These are phyloP conservation scores for Acer yangbiense DNA, from an alignment of 345 rosid genomes.

Conservation along the genomic window DNA sequence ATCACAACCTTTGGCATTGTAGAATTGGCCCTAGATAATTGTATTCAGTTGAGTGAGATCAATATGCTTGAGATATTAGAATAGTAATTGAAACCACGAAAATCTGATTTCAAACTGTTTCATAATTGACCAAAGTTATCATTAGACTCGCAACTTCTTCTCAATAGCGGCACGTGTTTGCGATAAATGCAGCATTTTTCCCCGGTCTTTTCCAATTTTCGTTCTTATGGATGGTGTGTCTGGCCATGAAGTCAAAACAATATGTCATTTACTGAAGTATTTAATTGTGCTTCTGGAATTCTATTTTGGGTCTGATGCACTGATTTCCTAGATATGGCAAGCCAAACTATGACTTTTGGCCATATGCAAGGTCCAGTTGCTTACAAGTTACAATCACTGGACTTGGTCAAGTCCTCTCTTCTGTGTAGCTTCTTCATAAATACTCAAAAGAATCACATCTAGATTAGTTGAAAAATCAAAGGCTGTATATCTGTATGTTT, in stretches of 20 bases:
- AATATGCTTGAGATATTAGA: conserved; percentile 18
- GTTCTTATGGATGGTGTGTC: not conserved
- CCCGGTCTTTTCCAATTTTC: not conserved
- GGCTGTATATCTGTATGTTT: not conserved
- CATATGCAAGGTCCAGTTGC: not conserved
- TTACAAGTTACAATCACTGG: not conserved
- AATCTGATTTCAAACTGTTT: not conserved
- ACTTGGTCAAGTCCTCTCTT: not conserved
- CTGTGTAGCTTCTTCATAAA: not conserved
- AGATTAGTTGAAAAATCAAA: not conserved
- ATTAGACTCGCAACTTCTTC: not conserved
- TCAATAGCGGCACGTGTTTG: not conserved
- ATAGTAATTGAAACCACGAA: not conserved
- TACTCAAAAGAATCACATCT: not conserved
- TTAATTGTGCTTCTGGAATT: not conserved
- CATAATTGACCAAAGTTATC: not conserved
- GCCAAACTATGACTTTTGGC: not conserved
- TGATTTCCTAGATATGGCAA: not conserved
- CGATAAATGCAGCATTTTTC: not conserved
- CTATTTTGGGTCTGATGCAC: not conserved
- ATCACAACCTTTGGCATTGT: conserved; percentile 1
- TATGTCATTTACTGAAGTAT: not conserved
- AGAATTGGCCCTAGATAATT: conserved; percentile 1
- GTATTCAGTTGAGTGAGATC: not conserved
- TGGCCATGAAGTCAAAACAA: not conserved